Evolutionary conservation across 2,329 filamentous ascomycete species (phyloP), one percentile per base, ranked within the genome.

Genomic region (Trichoderma koningii): DNA sequence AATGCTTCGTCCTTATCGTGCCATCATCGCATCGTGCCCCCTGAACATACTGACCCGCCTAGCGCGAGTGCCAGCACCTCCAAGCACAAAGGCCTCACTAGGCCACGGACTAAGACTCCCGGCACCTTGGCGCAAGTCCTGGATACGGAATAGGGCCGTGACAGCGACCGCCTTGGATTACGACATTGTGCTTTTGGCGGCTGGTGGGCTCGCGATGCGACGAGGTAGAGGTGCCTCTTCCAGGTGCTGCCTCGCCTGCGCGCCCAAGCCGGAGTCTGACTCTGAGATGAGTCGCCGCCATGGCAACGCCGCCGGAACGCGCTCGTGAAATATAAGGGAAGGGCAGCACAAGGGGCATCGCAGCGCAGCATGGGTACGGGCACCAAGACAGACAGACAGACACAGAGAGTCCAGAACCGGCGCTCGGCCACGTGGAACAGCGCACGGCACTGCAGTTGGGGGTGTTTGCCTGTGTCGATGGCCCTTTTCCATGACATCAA

Each of bases 61-160:
- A 44, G 47, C 38, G 44, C 48, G 47, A 42, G 38, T 45, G 2
- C 38, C 17, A 44, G 21, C 44, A 28, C 19, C 21, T 21, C 38
- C 38, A 42, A 23, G 14, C 30, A 28, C 52, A 28, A 23, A 17
- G 50, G 34, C 10, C 38, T 10, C n/a, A 7, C 26, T 45, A 15
- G 59, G 23, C 59, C 38, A 28, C 62, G 62, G 52, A 64, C 62
- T 57, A 64, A 52, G 44, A n/a, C 62, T 57, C 62, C 53, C 62
- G 30, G 62, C 34, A 51, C 5, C 45, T 56, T 64, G 61, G 61
- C 61, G 50, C 59, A 38, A 30, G 17, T 26, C 50, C 50, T 60
- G 19, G 38, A 62, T 34, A n/a, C n/a, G 59, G 59, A 34, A 45
- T 62, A 62, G 59, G 44, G 59, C 59, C 41, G 59, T 62, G 48